These are phyloP conservation scores for Cyclotella kingstonii DNA, from an alignment of 108 stramenopile genomes.

Conservation along the genomic window DNA sequence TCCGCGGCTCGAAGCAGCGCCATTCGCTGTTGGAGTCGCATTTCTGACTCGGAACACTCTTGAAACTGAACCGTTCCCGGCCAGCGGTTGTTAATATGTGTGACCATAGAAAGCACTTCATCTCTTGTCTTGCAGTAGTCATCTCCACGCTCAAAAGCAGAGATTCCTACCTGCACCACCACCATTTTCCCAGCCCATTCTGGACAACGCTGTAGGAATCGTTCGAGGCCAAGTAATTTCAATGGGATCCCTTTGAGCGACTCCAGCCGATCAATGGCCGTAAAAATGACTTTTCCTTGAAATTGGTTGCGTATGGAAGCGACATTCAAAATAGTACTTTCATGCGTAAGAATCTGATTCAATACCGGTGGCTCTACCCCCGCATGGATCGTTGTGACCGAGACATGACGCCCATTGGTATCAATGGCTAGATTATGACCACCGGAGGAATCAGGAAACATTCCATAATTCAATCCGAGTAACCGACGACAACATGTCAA, in stretches of 20 bases:
- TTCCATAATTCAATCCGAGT: constrained; percentile 92
- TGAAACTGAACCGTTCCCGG: constrained; percentile 88
- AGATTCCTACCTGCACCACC: constrained; percentile 93
- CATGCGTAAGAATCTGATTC: constrained; percentile 71
- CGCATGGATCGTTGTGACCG: constrained; percentile 94
- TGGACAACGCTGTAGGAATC: constrained; percentile 85
- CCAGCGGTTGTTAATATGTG: constrained; percentile 80
- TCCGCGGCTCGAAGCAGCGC: constrained; percentile 84
- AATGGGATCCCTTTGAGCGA: constrained; percentile 94
- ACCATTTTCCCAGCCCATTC: constrained; percentile 91
- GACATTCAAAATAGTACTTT: constrained; percentile 55
- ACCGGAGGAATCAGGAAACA: constrained; percentile 87
- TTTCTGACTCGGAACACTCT: constrained; percentile 75
- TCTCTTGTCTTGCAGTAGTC: constrained; percentile 81
- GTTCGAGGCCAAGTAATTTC: constrained; percentile 93
- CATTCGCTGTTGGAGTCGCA: constrained; percentile 82
- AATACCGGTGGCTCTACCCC: constrained; percentile 91
- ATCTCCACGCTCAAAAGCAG: constrained; percentile 81
- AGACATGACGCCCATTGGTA: constrained; percentile 92
- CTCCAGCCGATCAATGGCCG: constrained; percentile 94
- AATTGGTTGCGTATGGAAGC: constrained; percentile 68
- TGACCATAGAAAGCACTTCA: constrained; percentile 79
- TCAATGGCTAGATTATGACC: constrained; percentile 86
- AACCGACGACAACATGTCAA: constrained; percentile 95
- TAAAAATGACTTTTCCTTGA: constrained; percentile 78